Conservation (phyloP, 1,284 basidiomycete species). For the Uromyces viciae-fabae region DNA sequence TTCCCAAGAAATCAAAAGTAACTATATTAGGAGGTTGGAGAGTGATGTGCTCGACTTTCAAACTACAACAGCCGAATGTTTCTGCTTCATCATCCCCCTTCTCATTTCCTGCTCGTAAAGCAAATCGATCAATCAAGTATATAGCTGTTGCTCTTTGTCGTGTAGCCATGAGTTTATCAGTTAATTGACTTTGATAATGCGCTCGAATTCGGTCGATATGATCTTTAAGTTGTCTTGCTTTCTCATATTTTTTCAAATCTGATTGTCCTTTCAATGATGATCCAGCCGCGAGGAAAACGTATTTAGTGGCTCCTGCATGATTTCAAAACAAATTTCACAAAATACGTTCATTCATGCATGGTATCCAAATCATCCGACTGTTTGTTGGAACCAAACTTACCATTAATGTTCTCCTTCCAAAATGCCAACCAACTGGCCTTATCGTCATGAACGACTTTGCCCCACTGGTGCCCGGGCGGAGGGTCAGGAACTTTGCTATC, state of each 20-base stretch:
- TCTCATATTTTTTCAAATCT: conserved; percentile 93
- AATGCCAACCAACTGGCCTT: conserved; percentile 96
- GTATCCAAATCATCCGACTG: too few relatives aligned
- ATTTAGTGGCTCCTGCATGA: conserved; percentile 63
- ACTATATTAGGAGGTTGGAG: conserved; percentile 75
- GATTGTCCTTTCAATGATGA: conserved; percentile 93
- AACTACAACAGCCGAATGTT: conserved; percentile 92
- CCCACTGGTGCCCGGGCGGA: conserved; percentile 52
- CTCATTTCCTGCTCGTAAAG: conserved; percentile 93
- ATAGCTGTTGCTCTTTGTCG: conserved; percentile 91
- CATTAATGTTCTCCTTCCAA: conserved; percentile 71
- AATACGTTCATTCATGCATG: too few relatives aligned
- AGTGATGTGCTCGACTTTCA: conserved; percentile 91
- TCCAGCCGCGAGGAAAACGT: conserved; percentile 89
- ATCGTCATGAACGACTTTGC: conserved; percentile 71
- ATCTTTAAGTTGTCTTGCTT: conserved; percentile 85
- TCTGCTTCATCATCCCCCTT: conserved; percentile 97
- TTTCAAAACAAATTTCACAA: not conserved
- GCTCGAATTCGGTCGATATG: conserved; percentile 82
- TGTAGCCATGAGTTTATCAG: conserved; percentile 82
- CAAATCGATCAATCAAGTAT: conserved; percentile 93
- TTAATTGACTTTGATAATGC: conserved; percentile 79
- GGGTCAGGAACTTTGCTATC: conserved; percentile 65
- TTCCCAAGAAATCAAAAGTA: conserved; percentile 91
- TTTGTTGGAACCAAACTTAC: conserved; percentile 30